Conservation (phyloP, 306 rosid genomes). For the Neltuma alba region DNA sequence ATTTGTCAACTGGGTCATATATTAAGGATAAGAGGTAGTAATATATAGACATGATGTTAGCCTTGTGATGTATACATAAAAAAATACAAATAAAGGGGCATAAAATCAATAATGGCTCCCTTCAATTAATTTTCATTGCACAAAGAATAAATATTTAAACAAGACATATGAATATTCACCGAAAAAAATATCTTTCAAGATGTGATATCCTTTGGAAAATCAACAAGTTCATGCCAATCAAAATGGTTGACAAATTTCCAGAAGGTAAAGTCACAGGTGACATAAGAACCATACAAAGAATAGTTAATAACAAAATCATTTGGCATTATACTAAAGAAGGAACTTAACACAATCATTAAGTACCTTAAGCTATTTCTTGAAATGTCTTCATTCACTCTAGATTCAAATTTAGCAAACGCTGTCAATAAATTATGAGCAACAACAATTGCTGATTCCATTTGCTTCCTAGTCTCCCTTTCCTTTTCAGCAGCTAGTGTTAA, state of each 20-base stretch:
- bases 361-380: slow-evolving; percentile 76
- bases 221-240: not conserved
- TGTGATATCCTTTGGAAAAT: not conserved
- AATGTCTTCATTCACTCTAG: slow-evolving; percentile 57
- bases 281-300: not conserved
- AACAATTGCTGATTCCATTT: slow-evolving; percentile 54
- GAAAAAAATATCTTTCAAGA: not conserved
- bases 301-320: slow-evolving; percentile 14
- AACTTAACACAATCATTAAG: slow-evolving; percentile 26
- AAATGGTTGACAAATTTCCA: not conserved
- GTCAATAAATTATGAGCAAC: slow-evolving; percentile 44
- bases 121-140: not conserved
- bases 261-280: not conserved
- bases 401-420: slow-evolving; percentile 57
- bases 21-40: too few species aligned
- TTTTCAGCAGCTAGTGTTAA: slow-evolving; percentile 45
- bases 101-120: not conserved
- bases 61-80: not conserved
- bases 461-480: slow-evolving; percentile 61
- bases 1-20: too few species aligned
- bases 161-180: not conserved
- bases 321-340: slow-evolving; percentile 23
- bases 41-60: not conserved
- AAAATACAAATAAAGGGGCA: not conserved
- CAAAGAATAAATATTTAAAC: not conserved